A percentile compares a stretch with the other conserved stretches of the same genome.
Conservation (phyloP, 83 land plant genomes). For the Larix sibirica region DNA sequence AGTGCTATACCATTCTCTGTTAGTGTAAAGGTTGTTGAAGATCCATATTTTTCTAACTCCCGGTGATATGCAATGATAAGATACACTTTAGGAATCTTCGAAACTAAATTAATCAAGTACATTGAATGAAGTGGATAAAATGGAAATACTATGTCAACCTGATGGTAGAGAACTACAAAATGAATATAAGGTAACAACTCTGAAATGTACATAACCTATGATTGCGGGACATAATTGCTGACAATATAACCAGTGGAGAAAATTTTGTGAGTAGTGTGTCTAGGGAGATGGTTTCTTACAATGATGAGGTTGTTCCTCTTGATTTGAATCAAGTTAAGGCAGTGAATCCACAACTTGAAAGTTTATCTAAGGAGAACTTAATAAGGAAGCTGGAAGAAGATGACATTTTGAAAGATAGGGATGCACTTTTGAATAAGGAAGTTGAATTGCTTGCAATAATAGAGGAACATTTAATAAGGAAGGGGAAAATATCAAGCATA, state of each 20-base stretch:
- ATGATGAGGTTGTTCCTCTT: neutral
- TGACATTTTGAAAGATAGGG: constrained; percentile 26
- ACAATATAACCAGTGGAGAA: neutral
- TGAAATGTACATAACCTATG: neutral
- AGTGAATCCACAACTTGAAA: neutral
- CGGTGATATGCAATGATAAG: neutral
- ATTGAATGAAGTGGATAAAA: neutral
- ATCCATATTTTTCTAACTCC: neutral
- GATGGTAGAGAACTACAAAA: neutral
- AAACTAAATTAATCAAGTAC: neutral
- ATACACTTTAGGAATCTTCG: neutral
- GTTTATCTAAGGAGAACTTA: neutral
- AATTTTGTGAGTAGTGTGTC: neutral
- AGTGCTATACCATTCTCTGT: neutral
- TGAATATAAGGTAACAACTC: neutral
- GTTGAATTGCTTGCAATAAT: constrained; percentile 28
- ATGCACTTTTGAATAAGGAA: constrained; percentile 29
- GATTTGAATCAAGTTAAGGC: constrained; percentile 6
- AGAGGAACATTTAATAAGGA: constrained; percentile 30
- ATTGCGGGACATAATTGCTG: neutral
- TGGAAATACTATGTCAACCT: neutral
- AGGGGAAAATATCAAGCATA: constrained; percentile 35
- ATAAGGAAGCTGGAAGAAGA: neutral
- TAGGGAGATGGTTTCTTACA: neutral
- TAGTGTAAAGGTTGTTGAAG: neutral